A percentile compares a stretch with the other conserved stretches of the same genome.
These are phyloP conservation scores for Eucalyptus sp. DNA, from an alignment of 345 rosid species.

Conservation along the genomic window DNA sequence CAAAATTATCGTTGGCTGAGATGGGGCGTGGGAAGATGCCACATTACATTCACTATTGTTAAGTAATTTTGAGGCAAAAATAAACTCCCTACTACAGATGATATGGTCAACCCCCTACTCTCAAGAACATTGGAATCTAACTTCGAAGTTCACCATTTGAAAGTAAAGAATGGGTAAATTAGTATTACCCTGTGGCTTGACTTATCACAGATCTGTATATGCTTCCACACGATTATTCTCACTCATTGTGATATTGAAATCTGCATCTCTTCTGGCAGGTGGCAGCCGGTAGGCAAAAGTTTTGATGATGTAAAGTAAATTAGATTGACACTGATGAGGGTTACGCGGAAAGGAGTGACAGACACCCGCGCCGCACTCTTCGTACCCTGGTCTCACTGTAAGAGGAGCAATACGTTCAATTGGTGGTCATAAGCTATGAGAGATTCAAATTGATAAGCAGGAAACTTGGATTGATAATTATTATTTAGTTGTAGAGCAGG, in stretches of 20 bases:
- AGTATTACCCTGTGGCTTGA: not conserved
- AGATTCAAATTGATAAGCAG: not conserved
- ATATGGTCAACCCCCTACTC: not conserved
- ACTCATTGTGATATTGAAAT: not conserved
- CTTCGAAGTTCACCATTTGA: not conserved
- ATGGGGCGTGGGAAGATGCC: not conserved
- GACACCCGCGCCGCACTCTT: not conserved
- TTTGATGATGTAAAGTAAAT: not conserved
- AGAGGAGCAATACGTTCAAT: not conserved
- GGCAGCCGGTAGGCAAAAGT: not conserved
- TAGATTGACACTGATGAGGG: not conserved
- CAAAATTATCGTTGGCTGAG: not conserved
- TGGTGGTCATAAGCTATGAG: not conserved
- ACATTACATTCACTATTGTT: not conserved
- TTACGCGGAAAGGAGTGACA: not conserved
- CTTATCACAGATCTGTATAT: not conserved
- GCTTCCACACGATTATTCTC: not conserved
- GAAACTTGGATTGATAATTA: not conserved
- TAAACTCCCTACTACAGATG: not conserved
- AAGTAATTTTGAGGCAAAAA: not conserved
- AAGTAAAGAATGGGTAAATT: not conserved
- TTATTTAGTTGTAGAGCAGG: not conserved
- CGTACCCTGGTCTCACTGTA: not conserved
- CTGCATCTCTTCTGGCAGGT: not conserved
- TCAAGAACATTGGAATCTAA: not conserved